phyloP scores from a whole-genome alignment of 352 stramenopile genomes.

The Phytophthora nicotianae region DNA sequence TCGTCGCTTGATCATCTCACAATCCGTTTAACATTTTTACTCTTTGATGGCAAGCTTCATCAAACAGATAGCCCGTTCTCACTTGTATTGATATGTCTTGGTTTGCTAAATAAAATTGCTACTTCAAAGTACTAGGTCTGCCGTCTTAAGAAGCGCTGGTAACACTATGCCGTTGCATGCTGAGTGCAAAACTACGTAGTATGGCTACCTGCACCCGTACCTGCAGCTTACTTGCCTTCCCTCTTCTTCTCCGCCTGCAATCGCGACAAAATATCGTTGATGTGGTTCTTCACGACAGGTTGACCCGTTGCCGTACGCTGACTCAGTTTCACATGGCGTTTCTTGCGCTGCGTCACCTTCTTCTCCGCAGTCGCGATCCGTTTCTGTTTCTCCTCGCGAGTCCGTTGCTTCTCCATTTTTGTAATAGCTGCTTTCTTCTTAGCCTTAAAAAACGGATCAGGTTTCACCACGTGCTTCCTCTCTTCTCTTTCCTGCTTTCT shows the following conservation, averaged over 20 bases:
- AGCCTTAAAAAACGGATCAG: conserved; percentile 85
- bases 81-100: conserved; percentile 23
- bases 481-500: conserved; percentile 23
- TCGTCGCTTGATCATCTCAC: conserved; percentile 5
- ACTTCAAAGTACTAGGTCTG: too few species aligned
- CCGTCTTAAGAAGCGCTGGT: too few species aligned
- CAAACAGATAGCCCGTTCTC: conserved; percentile 17
- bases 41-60: conserved; percentile 6
- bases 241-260: conserved; percentile 62
- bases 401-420: conserved; percentile 56
- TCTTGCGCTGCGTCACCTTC: conserved; percentile 84
- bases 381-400: conserved; percentile 54
- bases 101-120: conserved; percentile 36
- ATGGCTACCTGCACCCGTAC: too few species aligned
- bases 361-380: conserved; percentile 60
- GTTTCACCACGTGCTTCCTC: conserved; percentile 43
- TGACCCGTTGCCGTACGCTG: conserved; percentile 78
- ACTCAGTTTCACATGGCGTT: conserved; percentile 87
- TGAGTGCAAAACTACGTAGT: too few species aligned
- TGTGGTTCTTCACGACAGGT: conserved; percentile 87
- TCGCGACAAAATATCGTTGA: conserved; percentile 80
- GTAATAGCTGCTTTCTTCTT: conserved; percentile 74
- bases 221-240: conserved; percentile 29
- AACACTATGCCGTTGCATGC: too few species aligned
- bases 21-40: conserved; percentile 26